Evolutionary conservation across 2,329 filamentous ascomycete genomes (phyloP).

Genomic region (Whalleya microplaca): DNA sequence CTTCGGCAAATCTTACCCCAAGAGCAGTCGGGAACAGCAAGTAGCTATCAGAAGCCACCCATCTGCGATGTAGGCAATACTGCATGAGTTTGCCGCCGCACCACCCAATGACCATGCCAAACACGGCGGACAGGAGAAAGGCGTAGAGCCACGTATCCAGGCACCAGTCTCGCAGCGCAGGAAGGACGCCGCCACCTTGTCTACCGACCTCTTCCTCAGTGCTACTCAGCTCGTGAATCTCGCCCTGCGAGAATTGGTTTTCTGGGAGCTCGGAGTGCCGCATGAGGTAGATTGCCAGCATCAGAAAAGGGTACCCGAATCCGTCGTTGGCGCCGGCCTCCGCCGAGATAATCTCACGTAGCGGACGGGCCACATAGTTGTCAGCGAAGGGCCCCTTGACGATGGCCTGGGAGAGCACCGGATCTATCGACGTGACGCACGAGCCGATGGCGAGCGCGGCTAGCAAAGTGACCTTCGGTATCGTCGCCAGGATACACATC

Average conservation of each 20-base stretch:
- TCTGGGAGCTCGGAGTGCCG: conserved; percentile 51
- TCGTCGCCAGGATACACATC: conserved; percentile 56
- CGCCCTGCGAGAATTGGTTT: conserved; percentile 3
- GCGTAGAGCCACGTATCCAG: conserved; percentile 65
- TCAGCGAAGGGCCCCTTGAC: conserved; percentile 67
- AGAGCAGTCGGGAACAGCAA: conserved; percentile 55
- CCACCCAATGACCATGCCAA: conserved; percentile 56
- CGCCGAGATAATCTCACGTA: conserved; percentile 65
- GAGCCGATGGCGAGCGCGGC: conserved; percentile 61
- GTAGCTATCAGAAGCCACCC: conserved; percentile 60
- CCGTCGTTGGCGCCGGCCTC: conserved; percentile 65
- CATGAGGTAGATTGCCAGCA: conserved; percentile 61
- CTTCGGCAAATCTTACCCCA: conserved; percentile 38
- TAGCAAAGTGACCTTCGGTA: conserved; percentile 58
- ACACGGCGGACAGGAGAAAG: conserved; percentile 55
- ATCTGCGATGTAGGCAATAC: conserved; percentile 49
- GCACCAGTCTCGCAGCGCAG: conserved; percentile 60
- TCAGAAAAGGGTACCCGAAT: conserved; percentile 64
- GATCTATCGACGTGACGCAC: conserved; percentile 65
- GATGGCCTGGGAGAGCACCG: conserved; percentile 64
- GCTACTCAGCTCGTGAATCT: conserved; percentile 18
- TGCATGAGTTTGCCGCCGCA: conserved; percentile 51
- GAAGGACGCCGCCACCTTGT: neutral
- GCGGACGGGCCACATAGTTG: conserved; percentile 59
- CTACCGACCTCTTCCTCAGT: conserved; percentile 50